phyloP scores from a whole-genome alignment of 441 rosid genomes.

The Populus hybrid region DNA sequence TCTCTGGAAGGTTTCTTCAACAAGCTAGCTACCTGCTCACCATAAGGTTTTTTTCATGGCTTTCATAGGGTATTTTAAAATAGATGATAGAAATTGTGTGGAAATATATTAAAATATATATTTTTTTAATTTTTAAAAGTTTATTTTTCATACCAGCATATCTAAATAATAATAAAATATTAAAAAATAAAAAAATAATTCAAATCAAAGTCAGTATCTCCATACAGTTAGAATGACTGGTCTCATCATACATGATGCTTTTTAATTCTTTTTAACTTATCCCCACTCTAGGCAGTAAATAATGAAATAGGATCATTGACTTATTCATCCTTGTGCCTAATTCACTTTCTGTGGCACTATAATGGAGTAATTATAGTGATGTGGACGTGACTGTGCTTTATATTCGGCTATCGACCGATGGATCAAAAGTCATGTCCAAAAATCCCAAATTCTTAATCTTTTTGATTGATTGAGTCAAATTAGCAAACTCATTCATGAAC shows the following conservation, averaged over 20 bases:
- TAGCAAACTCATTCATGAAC: background rate
- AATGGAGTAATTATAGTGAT: conserved; percentile 22
- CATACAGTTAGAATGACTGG: background rate
- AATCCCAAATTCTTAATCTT: background rate
- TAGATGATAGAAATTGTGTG: no score
- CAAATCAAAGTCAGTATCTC: no score
- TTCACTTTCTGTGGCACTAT: conserved; percentile 11
- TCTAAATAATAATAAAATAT: no score
- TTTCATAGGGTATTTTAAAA: no score
- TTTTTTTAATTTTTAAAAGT: no score
- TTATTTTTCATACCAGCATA: no score
- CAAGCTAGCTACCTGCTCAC: background rate
- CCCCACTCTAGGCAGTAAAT: conserved; percentile 27
- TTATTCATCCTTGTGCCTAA: conserved; percentile 24
- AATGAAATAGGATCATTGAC: conserved; percentile 29
- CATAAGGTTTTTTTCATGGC: no score
- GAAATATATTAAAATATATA: background rate
- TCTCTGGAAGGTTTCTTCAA: background rate
- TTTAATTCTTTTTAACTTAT: background rate
- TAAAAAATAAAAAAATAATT: no score
- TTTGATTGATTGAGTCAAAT: background rate
- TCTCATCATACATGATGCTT: conserved; percentile 6
- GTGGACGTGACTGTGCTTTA: conserved; percentile 5
- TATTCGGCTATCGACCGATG: background rate
- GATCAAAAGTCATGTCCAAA: background rate